Base-by-base conservation (phyloP, 495 filamentous ascomycete species). In the Tuber magnatum region DNA sequence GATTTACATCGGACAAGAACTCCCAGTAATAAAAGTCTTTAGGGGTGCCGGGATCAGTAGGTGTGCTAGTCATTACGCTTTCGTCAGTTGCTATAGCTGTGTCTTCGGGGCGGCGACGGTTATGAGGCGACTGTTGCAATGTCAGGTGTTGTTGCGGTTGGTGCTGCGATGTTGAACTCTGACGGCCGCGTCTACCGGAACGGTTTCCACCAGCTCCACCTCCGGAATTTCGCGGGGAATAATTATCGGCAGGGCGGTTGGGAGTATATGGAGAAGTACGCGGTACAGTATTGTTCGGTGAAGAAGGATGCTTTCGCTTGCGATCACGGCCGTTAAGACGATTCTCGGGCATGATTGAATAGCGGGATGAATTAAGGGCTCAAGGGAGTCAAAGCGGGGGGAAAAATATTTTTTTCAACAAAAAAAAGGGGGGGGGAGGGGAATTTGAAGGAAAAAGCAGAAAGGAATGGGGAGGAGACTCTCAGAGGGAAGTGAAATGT, bases 21-120 rank as follows among this genome's bases (percentile, higher is more conserved):
- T 91, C 88, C 80, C 89, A 92, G 48, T 84, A 84, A 77, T 88
- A 91, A 70, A 79, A 82, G 68, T 79, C 74, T 72, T 73, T 73
- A 40, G 80, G 80, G 40, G 77, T 79, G 24, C 73, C 76, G n/a
- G 72, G 74, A 42, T 77, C 76, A 38, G 74, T 74, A 69, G 81
- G 71, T 22, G 74, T 77, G 71, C 73, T 75, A n/a, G 76, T 56
- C 43, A 75, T 74, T 61, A 73, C 75, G 22, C 77, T 71, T 69
- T 75, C 81, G 68, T 75, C 74, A 9, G 80, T 44, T 40, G 78
- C 68, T 46, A 71, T 70, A 38, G 69, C 41, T 56, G 69, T 75
- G 28, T 82, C 71, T 68, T 76, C 74, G 10, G 77, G 61, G 69
- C 72, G 56, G 69, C 76, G 76, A 42, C 43, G 80, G 32, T 70